Evolutionary conservation across 1,284 basidiomycete genomes (phyloP).

Genomic region (Trichosporon sp.): DNA sequence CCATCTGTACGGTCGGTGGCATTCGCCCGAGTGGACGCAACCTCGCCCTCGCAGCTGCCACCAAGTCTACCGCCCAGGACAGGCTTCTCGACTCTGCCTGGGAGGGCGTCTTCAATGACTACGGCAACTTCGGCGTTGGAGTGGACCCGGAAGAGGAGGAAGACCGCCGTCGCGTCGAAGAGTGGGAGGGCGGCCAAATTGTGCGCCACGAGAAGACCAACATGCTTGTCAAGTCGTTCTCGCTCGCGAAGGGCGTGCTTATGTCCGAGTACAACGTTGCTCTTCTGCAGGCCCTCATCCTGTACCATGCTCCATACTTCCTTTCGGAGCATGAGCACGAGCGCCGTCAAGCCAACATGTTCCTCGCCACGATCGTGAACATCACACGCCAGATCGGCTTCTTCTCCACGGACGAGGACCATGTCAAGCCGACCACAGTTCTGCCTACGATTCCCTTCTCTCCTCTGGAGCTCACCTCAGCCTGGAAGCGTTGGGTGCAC

Average conservation of each 20-base stretch:
- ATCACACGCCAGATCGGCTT: slow-evolving; percentile 57
- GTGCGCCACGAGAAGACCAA: slow-evolving; percentile 58
- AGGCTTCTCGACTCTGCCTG: slow-evolving; percentile 21
- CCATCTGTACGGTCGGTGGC: slow-evolving; percentile 58
- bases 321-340: slow-evolving; percentile 54
- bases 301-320: slow-evolving; percentile 58
- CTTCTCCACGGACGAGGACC: slow-evolving; percentile 52
- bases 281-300: slow-evolving; percentile 55
- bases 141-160: slow-evolving; percentile 30
- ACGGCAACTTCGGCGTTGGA: slow-evolving; percentile 23
- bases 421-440: slow-evolving; percentile 38
- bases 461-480: slow-evolving; percentile 47
- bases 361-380: slow-evolving; percentile 56
- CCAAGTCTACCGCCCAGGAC: slow-evolving; percentile 13
- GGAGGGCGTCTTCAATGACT: slow-evolving; percentile 28
- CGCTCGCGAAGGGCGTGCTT: slow-evolving; percentile 51
- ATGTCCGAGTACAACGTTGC: slow-evolving; percentile 58
- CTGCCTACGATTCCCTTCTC: slow-evolving; percentile 43
- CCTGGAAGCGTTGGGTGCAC: slow-evolving; percentile 58
- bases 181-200: slow-evolving; percentile 47
- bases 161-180: slow-evolving; percentile 34
- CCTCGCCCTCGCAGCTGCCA: slow-evolving; percentile 8
- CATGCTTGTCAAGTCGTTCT: slow-evolving; percentile 58
- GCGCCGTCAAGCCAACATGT: slow-evolving; percentile 53
- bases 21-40: slow-evolving; percentile 36